Percentiles rank a stretch among this genome's conserved stretches.
Conservation (phyloP, 1,284 basidiomycete species). For the Inonotus hispidus region DNA sequence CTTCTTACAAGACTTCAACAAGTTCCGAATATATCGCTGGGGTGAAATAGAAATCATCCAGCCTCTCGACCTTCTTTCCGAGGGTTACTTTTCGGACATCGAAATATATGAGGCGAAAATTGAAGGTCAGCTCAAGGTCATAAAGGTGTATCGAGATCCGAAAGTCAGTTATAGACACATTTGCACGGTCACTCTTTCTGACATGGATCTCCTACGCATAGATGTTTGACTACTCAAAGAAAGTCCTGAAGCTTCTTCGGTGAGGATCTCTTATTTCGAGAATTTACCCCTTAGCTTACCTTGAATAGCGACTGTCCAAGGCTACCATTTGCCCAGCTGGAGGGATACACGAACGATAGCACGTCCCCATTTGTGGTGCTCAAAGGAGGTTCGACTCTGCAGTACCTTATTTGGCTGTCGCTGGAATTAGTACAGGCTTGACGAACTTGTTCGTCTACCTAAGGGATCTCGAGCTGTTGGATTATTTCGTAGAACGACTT, state of each 20-base stretch:
- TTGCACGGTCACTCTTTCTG: not conserved
- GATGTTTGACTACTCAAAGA: not conserved
- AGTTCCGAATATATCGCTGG: conserved; percentile 9
- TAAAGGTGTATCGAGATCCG: conserved; percentile 6
- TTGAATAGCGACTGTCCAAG: not conserved
- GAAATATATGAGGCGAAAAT: conserved; percentile 4
- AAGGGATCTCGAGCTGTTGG: not conserved
- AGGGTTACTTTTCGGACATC: not conserved
- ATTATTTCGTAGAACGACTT: conserved; percentile 1
- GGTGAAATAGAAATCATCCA: conserved; percentile 4
- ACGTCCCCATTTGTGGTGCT: not conserved
- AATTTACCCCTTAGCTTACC: not conserved
- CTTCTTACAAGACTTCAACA: not conserved
- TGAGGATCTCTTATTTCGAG: not conserved
- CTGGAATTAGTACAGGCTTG: not conserved
- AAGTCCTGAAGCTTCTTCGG: conserved; percentile 7
- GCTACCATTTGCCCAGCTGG: conserved; percentile 9
- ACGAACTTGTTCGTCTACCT: conserved; percentile 8
- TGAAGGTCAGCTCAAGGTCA: not conserved
- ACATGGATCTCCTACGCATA: not conserved
- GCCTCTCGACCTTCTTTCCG: not conserved
- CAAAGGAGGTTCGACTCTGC: conserved; percentile 7
- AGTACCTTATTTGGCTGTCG: not conserved
- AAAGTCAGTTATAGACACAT: not conserved
- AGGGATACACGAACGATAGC: conserved; percentile 5